Base-by-base conservation (phyloP, 805 yeast genomes). In the Candida silvicultrix region DNA sequence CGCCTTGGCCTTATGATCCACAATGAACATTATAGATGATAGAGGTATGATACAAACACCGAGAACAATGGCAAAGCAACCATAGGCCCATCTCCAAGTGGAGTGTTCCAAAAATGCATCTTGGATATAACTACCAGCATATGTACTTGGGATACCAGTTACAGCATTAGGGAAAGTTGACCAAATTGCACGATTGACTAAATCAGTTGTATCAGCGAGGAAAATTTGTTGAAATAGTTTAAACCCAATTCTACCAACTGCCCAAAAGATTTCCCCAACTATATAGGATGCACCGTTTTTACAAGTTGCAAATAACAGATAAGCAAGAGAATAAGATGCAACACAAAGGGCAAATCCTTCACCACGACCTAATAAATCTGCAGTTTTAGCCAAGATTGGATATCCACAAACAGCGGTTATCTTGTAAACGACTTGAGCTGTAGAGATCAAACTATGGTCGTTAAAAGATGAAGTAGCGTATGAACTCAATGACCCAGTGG, bases 1-100 rank as follows among this genome's bases (percentile, higher is more conserved):
- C 14, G 29, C 38, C 23, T 49, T 51, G 8, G 56, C 50, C 28
- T 44, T 49, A 23, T 41, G 47, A 39, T 61, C 64, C 25, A 57
- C 41, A 23, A 47, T 40, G n/a, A 51, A 46, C 66, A 62, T 60
- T 25, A 52, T 21, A 3, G 45, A 34, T 8, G 59, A 49, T 16
- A 59, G 47, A 21, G 59, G 58, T 31, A 53, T 40, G 14, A 47
- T 53, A 18, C 55, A 48, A 16, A 47, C 52, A 41, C 53, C 56
- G 37, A 55, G 44, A 32, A 74, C 65, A 38, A 74, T 64, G 8
- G 72, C 68, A 60, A 71, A 74, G 28, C 72, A 57, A 37, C 76
- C 76, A 53, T 66, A 72, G 10, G 74, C 80, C 73, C 74, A 69
- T 58, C 77, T 66, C 80, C 80, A 75, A 15, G 68, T 63, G 12